Evolutionary conservation across 148 eudicot species (phyloP).

Genomic region (Amaranthus hypochondriacus): DNA sequence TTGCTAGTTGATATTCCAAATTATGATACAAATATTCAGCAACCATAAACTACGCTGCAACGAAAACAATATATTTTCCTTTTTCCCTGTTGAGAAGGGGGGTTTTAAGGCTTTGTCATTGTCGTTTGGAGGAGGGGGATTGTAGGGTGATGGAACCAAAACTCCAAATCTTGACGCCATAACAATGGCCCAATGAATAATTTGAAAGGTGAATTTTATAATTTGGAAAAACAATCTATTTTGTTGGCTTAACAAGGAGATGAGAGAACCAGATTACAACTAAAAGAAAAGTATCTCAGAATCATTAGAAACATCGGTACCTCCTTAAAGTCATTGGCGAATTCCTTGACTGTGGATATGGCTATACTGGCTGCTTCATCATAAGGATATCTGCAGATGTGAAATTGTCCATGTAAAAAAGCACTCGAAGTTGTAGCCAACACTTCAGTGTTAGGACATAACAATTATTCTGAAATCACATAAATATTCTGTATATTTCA

Average conservation of each 20-base stretch:
- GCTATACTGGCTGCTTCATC: slow-evolving; percentile 81
- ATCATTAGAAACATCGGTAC: slow-evolving; percentile 28
- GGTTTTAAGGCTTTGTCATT: no score
- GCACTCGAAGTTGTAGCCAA: background rate
- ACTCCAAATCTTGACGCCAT: background rate
- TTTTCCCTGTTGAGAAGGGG: no score
- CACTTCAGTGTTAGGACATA: background rate
- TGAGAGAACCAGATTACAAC: background rate
- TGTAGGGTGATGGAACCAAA: background rate
- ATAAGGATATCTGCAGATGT: slow-evolving; percentile 63
- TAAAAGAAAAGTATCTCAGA: background rate
- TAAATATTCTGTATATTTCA: no score
- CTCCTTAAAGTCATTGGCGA: slow-evolving; percentile 57
- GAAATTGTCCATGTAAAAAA: background rate
- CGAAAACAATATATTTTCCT: no score
- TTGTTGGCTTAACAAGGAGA: background rate
- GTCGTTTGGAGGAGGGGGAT: background rate
- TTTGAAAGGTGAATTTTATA: background rate
- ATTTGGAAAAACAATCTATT: background rate
- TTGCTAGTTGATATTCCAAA: background rate
- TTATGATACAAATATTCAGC: background rate
- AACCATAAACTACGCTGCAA: background rate
- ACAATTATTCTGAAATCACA: no score
- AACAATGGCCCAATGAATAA: background rate
- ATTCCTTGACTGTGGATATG: slow-evolving; percentile 63